Evolutionary conservation across 2,329 filamentous ascomycete genomes (phyloP).

Genomic region (Metarhizium brunneum): DNA sequence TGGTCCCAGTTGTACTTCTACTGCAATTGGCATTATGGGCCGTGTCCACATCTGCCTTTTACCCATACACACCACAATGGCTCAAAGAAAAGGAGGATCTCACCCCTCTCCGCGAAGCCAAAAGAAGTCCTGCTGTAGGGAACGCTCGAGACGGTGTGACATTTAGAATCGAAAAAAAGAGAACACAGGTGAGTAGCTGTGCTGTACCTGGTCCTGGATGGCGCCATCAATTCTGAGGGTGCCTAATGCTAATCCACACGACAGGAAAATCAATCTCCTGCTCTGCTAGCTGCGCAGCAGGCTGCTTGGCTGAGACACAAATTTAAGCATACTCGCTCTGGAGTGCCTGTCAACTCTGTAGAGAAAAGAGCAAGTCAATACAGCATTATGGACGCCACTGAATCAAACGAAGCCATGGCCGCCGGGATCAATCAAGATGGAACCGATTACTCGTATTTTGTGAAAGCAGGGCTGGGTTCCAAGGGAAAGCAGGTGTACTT

Average conservation of each 20-base stretch:
- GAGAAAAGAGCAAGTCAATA: slow-evolving; percentile 36
- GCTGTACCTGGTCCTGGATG: not conserved
- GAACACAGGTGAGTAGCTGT: slow-evolving; percentile 8
- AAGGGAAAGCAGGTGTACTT: slow-evolving; percentile 45
- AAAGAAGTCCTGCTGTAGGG: slow-evolving; percentile 11
- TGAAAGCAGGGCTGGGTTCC: slow-evolving; percentile 48
- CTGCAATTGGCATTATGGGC: slow-evolving; percentile 40
- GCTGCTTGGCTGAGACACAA: slow-evolving; percentile 9
- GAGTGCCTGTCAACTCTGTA: not conserved
- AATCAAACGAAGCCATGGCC: slow-evolving; percentile 36
- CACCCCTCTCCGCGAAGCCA: slow-evolving; percentile 12
- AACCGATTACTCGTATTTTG: slow-evolving; percentile 57
- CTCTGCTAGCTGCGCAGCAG: slow-evolving; percentile 8
- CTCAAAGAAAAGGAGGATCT: slow-evolving; percentile 18
- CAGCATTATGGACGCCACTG: slow-evolving; percentile 33
- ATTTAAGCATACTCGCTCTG: slow-evolving; percentile 2
- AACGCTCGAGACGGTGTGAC: slow-evolving; percentile 19
- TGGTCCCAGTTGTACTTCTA: slow-evolving; percentile 30
- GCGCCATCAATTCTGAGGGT: slow-evolving; percentile 15
- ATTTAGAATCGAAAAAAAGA: slow-evolving; percentile 32
- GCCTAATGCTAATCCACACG: not conserved
- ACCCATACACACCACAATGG: slow-evolving; percentile 33
- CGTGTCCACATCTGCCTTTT: slow-evolving; percentile 37
- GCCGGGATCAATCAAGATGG: slow-evolving; percentile 54
- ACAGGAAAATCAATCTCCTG: slow-evolving; percentile 4